Conservation (phyloP, 768 basidiomycete genomes). For the Phanerochaete sordida region DNA sequence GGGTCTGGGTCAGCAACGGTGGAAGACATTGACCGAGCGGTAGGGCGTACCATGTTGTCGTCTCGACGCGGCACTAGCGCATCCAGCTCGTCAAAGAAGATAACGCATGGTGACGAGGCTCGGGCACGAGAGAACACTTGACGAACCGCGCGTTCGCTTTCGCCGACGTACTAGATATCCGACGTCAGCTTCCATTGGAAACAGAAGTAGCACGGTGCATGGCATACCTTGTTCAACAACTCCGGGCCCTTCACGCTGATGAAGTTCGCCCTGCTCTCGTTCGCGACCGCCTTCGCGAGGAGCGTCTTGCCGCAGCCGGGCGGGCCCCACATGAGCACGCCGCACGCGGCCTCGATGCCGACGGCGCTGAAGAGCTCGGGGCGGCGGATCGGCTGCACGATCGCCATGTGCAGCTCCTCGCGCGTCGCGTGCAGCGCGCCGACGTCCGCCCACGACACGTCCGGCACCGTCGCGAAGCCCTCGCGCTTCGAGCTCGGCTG, state of each 20-base stretch:
- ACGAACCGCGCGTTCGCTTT: conserved; percentile 92
- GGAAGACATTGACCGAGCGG: background rate
- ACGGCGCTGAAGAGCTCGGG: conserved; percentile 87
- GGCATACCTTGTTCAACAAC: conserved; percentile 88
- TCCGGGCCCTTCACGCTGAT: conserved; percentile 99
- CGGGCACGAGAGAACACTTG: conserved; percentile 93
- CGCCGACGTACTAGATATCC: conserved; percentile 80
- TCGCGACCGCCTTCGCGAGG: conserved; percentile 97
- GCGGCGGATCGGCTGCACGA: conserved; percentile 89
- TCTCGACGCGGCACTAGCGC: conserved; percentile 89
- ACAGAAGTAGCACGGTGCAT: conserved; percentile 13
- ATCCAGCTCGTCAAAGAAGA: conserved; percentile 95
- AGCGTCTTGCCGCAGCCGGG: conserved; percentile 98
- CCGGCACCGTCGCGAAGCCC: conserved; percentile 96
- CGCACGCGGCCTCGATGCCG: conserved; percentile 89
- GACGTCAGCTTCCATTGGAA: background rate
- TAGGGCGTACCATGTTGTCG: conserved; percentile 69
- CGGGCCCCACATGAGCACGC: conserved; percentile 97
- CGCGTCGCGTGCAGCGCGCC: conserved; percentile 86
- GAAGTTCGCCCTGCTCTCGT: conserved; percentile 93
- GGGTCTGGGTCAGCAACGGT: background rate
- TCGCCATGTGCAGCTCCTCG: conserved; percentile 95
- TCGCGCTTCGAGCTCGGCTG: conserved; percentile 97
- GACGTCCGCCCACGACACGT: conserved; percentile 92
- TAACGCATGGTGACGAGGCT: conserved; percentile 90